Conservation (phyloP, 2,329 filamentous ascomycete species). For the Diplocarpon mali region DNA sequence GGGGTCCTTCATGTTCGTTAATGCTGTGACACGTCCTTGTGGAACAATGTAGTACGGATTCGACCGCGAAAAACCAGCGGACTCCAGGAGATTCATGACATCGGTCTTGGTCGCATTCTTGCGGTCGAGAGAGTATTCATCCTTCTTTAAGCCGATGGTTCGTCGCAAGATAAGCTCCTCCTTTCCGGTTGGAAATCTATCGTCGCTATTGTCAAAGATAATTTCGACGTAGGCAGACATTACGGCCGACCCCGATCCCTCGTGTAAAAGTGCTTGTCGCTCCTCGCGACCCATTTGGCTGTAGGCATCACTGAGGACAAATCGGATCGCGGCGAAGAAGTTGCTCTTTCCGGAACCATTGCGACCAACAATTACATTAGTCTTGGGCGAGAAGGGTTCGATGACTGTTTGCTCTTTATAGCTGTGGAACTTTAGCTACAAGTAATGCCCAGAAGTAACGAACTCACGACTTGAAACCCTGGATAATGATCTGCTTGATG, state of each 20-base stretch:
- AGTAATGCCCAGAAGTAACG: background rate
- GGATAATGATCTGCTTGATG: conserved; percentile 99
- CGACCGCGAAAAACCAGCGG: conserved; percentile 89
- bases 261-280: conserved; percentile 89
- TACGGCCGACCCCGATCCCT: conserved; percentile 93
- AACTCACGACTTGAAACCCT: conserved; percentile 93
- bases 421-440: conserved; percentile 37
- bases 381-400: conserved; percentile 93
- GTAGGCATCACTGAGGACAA: conserved; percentile 96
- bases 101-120: conserved; percentile 93
- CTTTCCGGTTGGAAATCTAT: conserved; percentile 87
- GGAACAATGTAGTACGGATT: conserved; percentile 99
- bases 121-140: conserved; percentile 94
- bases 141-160: conserved; percentile 95
- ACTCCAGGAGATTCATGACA: conserved; percentile 90
- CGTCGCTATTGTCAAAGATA: conserved; percentile 95
- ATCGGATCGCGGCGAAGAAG: conserved; percentile 98
- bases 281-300: conserved; percentile 93
- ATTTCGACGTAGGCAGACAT: conserved; percentile 99
- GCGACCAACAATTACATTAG: conserved; percentile 96
- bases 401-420: conserved; percentile 99
- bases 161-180: conserved; percentile 83
- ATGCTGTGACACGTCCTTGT: conserved; percentile 85
- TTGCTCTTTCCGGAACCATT: conserved; percentile 99
- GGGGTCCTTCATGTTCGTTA: conserved; percentile 98